Percentiles rank a stretch among this genome's conserved stretches.
phyloP scores from a whole-genome alignment of 106 monocot genomes.

The Dendrobium nobile region DNA sequence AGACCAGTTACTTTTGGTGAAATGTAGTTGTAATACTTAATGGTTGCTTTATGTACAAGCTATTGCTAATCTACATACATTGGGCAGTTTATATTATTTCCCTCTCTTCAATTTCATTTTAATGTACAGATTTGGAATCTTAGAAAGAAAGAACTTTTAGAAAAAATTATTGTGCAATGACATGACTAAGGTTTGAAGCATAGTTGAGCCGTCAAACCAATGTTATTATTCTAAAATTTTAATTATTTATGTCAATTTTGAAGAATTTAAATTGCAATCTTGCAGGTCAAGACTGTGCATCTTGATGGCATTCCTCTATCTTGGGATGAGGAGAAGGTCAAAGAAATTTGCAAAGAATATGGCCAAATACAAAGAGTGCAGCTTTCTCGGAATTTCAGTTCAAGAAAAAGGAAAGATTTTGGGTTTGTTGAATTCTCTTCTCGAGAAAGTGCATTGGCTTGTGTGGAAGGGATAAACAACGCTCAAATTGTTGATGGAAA shows the following conservation, averaged over 20 bases:
- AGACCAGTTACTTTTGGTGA: neutral
- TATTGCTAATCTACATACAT: neutral
- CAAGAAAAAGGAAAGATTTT: conserved; percentile 44
- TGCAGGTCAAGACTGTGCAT: conserved; percentile 54
- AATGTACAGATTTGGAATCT: neutral
- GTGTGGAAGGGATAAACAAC: conserved; percentile 55
- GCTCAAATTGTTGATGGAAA: conserved; percentile 35
- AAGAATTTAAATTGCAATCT: neutral
- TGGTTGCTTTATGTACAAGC: neutral
- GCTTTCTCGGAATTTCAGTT: conserved; percentile 21
- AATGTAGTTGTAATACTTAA: neutral
- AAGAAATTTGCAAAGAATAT: conserved; percentile 40
- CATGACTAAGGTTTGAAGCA: neutral
- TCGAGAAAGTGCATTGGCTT: conserved; percentile 48
- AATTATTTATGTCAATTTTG: neutral
- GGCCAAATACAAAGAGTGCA: conserved; percentile 44
- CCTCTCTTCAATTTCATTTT: neutral
- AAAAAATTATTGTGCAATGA: neutral
- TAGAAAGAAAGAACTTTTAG: neutral
- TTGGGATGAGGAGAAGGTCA: conserved; percentile 63
- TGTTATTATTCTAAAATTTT: neutral
- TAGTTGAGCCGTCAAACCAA: neutral
- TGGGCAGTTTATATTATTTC: neutral
- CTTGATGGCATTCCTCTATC: conserved; percentile 39
- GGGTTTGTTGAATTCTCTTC: conserved; percentile 63